Conservation (phyloP, 2,329 filamentous ascomycete genomes). For the Stenocarpella maydis region DNA sequence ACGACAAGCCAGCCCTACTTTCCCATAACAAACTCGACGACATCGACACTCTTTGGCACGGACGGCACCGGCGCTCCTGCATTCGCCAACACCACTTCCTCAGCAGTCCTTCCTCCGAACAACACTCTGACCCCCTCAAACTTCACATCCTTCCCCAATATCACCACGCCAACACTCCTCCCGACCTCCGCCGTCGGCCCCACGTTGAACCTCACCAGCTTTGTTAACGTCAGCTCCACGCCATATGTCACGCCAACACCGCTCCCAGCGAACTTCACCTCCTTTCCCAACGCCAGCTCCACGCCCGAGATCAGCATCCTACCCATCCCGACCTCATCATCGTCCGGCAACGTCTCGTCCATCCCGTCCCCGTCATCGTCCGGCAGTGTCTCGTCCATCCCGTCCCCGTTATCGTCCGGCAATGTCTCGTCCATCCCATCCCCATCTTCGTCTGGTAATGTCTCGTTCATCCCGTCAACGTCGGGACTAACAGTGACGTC, state of each 20-base stretch:
- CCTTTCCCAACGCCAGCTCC: conserved; percentile 1
- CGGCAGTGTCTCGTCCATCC: neutral
- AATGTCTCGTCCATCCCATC: neutral
- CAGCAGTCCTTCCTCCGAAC: neutral
- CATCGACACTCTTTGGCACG: neutral
- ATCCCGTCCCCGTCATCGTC: neutral
- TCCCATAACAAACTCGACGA: conserved; percentile 13
- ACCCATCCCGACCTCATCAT: neutral
- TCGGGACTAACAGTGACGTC: neutral
- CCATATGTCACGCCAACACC: neutral
- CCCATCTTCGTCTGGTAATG: neutral
- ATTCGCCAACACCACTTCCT: neutral
- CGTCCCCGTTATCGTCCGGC: neutral
- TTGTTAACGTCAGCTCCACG: conserved; percentile 2
- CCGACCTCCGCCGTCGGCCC: neutral
- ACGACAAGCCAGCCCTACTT: neutral
- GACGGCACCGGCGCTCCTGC: neutral
- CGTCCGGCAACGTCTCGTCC: neutral
- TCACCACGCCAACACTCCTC: neutral
- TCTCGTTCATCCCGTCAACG: neutral
- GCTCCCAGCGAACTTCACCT: neutral
- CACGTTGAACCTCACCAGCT: conserved; percentile 5
- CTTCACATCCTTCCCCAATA: conserved; percentile 11
- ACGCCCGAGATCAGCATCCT: neutral
- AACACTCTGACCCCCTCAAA: neutral